Evolutionary conservation across 257 asterid genomes (phyloP).

Genomic region (Apocynum venetum): DNA sequence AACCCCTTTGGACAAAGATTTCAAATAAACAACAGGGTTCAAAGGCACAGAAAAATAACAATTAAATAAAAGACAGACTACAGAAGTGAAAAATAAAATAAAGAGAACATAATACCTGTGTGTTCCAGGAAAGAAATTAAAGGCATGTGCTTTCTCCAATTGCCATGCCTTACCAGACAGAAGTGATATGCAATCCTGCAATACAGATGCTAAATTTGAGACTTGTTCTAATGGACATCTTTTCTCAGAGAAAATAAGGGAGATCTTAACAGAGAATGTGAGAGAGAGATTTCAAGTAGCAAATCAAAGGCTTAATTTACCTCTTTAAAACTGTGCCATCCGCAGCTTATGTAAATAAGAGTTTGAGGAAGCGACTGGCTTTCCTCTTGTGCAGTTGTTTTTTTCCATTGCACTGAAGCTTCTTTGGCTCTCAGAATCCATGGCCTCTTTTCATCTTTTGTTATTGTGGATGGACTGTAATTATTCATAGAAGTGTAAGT

Average conservation of each 20-base stretch:
- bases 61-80: background rate
- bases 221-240: background rate
- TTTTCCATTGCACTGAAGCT: constrained; percentile 49
- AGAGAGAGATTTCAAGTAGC: constrained; percentile 5
- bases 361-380: constrained; percentile 60
- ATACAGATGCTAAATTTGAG: constrained; percentile 8
- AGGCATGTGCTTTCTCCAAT: constrained; percentile 84
- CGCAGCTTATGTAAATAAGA: constrained; percentile 86
- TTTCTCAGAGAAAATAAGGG: background rate
- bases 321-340: constrained; percentile 96
- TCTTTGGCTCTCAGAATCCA: constrained; percentile 84
- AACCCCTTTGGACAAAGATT: background rate
- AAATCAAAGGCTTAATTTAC: constrained; percentile 29
- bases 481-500: constrained; percentile 12
- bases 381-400: constrained; percentile 39
- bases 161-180: constrained; percentile 67
- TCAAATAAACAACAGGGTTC: background rate
- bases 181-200: constrained; percentile 78
- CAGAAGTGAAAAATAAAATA: background rate
- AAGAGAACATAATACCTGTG: constrained; percentile 54
- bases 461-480: constrained; percentile 39
- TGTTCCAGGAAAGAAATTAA: constrained; percentile 90
- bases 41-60: background rate
- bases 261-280: background rate
- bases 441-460: constrained; percentile 70